phyloP scores from a whole-genome alignment of 1,139 yeast species.

The Debaryomyces fabryi region DNA sequence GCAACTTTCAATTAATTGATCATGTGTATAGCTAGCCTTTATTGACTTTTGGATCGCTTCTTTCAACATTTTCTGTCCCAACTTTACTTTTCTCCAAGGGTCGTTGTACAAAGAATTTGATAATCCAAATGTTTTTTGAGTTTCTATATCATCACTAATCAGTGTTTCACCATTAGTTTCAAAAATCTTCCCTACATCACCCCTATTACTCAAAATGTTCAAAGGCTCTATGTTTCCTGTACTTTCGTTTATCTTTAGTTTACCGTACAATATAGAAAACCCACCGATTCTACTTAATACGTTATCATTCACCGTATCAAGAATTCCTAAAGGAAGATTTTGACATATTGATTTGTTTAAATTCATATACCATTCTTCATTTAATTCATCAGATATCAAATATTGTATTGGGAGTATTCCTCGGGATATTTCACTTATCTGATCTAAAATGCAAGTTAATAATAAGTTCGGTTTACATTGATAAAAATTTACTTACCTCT shows the following conservation, averaged over 20 bases:
- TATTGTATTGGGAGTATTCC: slow-evolving; percentile 70
- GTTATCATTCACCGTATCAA: slow-evolving; percentile 15
- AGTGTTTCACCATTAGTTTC: slow-evolving; percentile 12
- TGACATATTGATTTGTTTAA: slow-evolving; percentile 32
- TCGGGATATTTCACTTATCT: slow-evolving; percentile 58
- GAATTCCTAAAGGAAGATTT: slow-evolving; percentile 11
- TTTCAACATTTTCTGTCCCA: slow-evolving; percentile 52
- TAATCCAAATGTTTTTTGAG: slow-evolving; percentile 48
- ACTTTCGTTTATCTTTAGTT: slow-evolving; percentile 31
- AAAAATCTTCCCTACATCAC: slow-evolving; percentile 41
- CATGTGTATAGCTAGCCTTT: slow-evolving; percentile 30
- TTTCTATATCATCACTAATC: slow-evolving; percentile 16
- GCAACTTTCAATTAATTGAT: slow-evolving; percentile 50
- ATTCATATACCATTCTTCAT: slow-evolving; percentile 52
- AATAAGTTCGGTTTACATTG: slow-evolving; percentile 9
- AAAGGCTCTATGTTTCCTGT: slow-evolving; percentile 37
- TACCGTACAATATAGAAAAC: slow-evolving; percentile 80
- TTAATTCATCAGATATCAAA: slow-evolving; percentile 39
- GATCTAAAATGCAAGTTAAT: slow-evolving; percentile 21
- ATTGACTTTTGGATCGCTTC: slow-evolving; percentile 36
- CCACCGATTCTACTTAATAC: slow-evolving; percentile 68
- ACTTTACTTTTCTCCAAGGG: slow-evolving; percentile 74
- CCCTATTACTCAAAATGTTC: slow-evolving; percentile 55
- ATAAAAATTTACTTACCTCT: slow-evolving; percentile 21
- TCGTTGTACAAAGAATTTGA: slow-evolving; percentile 64